Evolutionary conservation across 345 rosid species (phyloP).

Genomic region (Dipteronia sinensis): DNA sequence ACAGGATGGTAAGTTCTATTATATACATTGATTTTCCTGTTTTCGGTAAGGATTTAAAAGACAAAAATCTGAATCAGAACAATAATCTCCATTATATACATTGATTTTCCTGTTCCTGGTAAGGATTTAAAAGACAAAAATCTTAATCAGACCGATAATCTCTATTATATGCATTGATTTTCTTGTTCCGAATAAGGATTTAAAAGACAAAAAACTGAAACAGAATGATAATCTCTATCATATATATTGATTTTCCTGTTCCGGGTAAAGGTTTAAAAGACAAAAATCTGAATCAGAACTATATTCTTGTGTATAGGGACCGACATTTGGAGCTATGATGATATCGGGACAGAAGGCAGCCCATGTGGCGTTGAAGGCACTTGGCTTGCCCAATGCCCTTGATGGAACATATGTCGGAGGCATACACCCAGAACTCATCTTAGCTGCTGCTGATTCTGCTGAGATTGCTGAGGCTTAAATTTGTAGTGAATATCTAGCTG

Average conservation of each 20-base stretch:
- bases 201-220: too few relatives aligned
- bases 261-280: neutral
- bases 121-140: neutral
- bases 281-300: too few relatives aligned
- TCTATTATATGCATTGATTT: neutral
- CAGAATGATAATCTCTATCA: neutral
- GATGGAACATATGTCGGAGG: slow-evolving; percentile 54
- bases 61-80: neutral
- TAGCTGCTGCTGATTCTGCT: slow-evolving; percentile 64
- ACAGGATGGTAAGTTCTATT: slow-evolving; percentile 61
- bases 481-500: neutral
- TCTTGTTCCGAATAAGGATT: too few relatives aligned
- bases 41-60: neutral
- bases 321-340: slow-evolving; percentile 98
- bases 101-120: too few relatives aligned
- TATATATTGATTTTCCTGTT: neutral
- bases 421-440: slow-evolving; percentile 61
- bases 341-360: slow-evolving; percentile 96
- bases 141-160: too few relatives aligned
- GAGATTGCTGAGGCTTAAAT: slow-evolving; percentile 63
- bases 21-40: neutral
- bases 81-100: neutral
- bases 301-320: slow-evolving; percentile 52
- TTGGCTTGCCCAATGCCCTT: slow-evolving; percentile 69
- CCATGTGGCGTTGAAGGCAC: slow-evolving; percentile 72